Evolutionary conservation across 495 filamentous ascomycete genomes (phyloP).

Genomic region (Astrothelium macrocarpum): DNA sequence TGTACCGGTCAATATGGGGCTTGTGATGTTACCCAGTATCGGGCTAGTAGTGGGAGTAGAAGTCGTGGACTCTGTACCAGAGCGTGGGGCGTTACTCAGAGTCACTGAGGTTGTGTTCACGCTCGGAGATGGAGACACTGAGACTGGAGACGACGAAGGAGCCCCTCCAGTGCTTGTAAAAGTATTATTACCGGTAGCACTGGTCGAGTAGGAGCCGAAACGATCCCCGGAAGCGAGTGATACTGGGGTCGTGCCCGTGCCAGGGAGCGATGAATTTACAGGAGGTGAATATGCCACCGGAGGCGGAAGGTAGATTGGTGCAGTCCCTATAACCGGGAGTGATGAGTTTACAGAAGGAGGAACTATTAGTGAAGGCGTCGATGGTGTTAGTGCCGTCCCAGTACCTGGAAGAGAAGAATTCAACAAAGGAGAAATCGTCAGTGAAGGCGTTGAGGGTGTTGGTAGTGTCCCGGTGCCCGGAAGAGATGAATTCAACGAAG

Average conservation of each 20-base stretch:
- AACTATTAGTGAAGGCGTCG: background rate
- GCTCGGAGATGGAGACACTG: background rate
- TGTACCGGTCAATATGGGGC: background rate
- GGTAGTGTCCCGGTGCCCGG: background rate
- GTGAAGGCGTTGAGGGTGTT: background rate
- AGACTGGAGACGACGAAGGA: background rate
- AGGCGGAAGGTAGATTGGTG: background rate
- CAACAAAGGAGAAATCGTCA: background rate
- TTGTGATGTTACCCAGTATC: background rate
- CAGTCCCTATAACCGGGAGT: background rate
- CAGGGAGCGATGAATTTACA: background rate
- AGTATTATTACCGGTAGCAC: background rate
- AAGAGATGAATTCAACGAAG: background rate
- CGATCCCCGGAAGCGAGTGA: background rate
- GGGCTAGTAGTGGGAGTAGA: background rate
- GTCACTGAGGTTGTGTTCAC: background rate
- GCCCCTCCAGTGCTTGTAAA: background rate
- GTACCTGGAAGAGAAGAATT: background rate
- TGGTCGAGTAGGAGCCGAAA: background rate
- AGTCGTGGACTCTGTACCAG: background rate
- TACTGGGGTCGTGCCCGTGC: background rate
- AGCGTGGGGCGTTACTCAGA: background rate
- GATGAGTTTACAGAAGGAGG: background rate
- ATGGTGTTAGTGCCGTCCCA: background rate
- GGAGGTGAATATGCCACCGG: background rate